Evolutionary conservation across 2,329 filamentous ascomycete species (phyloP).

Genomic region (Sclerotinia minor): DNA sequence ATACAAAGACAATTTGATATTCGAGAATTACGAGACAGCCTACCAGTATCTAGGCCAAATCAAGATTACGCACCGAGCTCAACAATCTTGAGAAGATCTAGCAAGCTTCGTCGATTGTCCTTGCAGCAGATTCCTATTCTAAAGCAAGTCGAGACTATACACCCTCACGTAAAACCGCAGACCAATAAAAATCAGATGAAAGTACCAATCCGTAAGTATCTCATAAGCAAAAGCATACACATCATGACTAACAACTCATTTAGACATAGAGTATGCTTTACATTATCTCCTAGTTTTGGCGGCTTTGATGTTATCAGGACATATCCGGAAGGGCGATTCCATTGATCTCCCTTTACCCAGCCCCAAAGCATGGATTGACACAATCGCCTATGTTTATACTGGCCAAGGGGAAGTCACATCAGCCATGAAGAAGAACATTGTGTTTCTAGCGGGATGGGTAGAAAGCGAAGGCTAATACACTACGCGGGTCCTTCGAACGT

Average conservation of each 20-base stretch:
- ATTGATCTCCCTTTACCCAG: slow-evolving; percentile 60
- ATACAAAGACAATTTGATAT: slow-evolving; percentile 55
- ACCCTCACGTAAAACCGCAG: slow-evolving; percentile 10
- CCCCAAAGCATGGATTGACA: slow-evolving; percentile 57
- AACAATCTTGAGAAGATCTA: slow-evolving; percentile 29
- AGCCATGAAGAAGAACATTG: slow-evolving; percentile 53
- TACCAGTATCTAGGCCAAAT: slow-evolving; percentile 35
- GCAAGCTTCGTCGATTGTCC: slow-evolving; percentile 30
- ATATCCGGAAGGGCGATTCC: slow-evolving; percentile 53
- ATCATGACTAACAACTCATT: slow-evolving; percentile 8
- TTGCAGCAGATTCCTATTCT: slow-evolving; percentile 18
- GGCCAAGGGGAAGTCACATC: slow-evolving; percentile 50
- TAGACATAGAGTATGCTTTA: slow-evolving; percentile 52
- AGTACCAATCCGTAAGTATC: slow-evolving; percentile 51
- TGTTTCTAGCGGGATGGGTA: slow-evolving; percentile 53
- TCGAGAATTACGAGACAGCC: slow-evolving; percentile 48
- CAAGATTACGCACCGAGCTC: background rate
- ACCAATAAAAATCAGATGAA: slow-evolving; percentile 32
- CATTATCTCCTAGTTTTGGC: slow-evolving; percentile 55
- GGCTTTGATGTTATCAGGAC: slow-evolving; percentile 55
- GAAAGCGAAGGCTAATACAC: slow-evolving; percentile 19
- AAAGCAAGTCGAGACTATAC: slow-evolving; percentile 19
- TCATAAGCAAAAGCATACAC: background rate
- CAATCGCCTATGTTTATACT: slow-evolving; percentile 57
- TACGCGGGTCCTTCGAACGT: slow-evolving; percentile 3